These are phyloP conservation scores for Paralagenidium karlingii DNA, from an alignment of 352 stramenopile species.

Conservation along the genomic window DNA sequence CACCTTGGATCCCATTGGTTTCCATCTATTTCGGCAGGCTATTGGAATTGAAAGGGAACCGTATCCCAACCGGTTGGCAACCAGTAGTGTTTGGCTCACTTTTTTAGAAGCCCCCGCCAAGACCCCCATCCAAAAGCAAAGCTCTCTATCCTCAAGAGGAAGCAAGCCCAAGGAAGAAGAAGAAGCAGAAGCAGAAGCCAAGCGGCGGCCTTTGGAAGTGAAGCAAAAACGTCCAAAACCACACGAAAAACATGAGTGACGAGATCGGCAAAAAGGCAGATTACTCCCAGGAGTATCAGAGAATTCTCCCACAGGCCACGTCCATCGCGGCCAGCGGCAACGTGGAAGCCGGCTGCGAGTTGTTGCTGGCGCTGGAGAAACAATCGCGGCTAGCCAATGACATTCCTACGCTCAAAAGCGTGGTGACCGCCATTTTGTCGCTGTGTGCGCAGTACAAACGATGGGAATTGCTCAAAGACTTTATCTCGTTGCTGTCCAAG, in stretches of 20 bases:
- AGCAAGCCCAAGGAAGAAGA: too few relatives aligned
- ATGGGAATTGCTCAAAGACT: slow-evolving; percentile 83
- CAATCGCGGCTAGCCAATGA: slow-evolving; percentile 68
- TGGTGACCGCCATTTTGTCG: slow-evolving; percentile 56
- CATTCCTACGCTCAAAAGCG: slow-evolving; percentile 73
- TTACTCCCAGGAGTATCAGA: slow-evolving; percentile 43
- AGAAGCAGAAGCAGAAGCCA: too few relatives aligned
- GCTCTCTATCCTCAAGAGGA: too few relatives aligned
- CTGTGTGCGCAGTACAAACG: slow-evolving; percentile 77
- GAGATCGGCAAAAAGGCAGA: slow-evolving; percentile 78
- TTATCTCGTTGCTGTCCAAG: slow-evolving; percentile 81
- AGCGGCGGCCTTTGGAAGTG: too few relatives aligned
- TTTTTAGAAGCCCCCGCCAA: too few relatives aligned
- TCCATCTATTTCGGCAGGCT: too few relatives aligned
- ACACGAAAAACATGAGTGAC: slow-evolving; percentile 40
- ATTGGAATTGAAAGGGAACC: too few relatives aligned
- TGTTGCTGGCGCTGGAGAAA: slow-evolving; percentile 81
- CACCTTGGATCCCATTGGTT: too few relatives aligned
- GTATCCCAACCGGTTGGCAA: too few relatives aligned
- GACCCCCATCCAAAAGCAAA: too few relatives aligned
- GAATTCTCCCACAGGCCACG: slow-evolving; percentile 51
- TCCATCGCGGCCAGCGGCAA: slow-evolving; percentile 51
- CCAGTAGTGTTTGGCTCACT: too few relatives aligned
- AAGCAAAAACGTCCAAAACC: too few relatives aligned
- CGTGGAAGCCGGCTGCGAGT: slow-evolving; percentile 67